Base-by-base conservation (phyloP, 352 stramenopile species). In the Phytophthora gonapodyides region DNA sequence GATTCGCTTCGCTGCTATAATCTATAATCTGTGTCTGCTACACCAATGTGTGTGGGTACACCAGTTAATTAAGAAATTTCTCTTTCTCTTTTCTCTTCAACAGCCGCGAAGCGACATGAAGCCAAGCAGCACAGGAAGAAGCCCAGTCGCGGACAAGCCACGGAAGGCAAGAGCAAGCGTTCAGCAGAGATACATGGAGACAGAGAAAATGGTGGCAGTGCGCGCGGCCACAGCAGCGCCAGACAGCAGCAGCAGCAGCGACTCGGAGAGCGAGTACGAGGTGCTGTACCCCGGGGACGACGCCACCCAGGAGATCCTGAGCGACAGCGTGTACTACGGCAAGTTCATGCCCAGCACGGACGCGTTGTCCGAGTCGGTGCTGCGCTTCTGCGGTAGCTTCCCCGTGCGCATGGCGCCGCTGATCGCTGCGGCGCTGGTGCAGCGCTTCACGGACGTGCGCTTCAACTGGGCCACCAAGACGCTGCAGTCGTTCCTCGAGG, bases 381-480 rank as follows among this genome's bases (percentile, higher is more conserved):
- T 94, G 5, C 41, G 57, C 27, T 86, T 89, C 52, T 90, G 80
- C 50, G 73, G 79, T 16, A 91, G 80, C 46, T 81, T 83, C 44
- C 69, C 74, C 6, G 69, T 92, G 34, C 82, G 73, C 47, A 76
- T 80, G 66, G 67, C 67, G 1, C 76, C 76, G 19, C 46, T 83
- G n/a, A 51, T 92, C 2, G 45, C 63, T 17, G 36, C 60, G 3
- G 74, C 82, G 24, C 60, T 94, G 33, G 72, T 94, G 44, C 76
- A 75, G 31, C 69, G 82, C 5, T 90, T 91, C 65, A 94, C 84
- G 16, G 76, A 91, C 46, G 77, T 56, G 37, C 75, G 82, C 48
- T 89, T 91, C 55, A 92, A 94, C 59, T 94, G 85, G 85, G 59
- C 75, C 35, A 92, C 72, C 13, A 91, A 94, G 70, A 94, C 84